Evolutionary conservation across 768 basidiomycete genomes (phyloP).

Genomic region (Tephrocybe sp.): DNA sequence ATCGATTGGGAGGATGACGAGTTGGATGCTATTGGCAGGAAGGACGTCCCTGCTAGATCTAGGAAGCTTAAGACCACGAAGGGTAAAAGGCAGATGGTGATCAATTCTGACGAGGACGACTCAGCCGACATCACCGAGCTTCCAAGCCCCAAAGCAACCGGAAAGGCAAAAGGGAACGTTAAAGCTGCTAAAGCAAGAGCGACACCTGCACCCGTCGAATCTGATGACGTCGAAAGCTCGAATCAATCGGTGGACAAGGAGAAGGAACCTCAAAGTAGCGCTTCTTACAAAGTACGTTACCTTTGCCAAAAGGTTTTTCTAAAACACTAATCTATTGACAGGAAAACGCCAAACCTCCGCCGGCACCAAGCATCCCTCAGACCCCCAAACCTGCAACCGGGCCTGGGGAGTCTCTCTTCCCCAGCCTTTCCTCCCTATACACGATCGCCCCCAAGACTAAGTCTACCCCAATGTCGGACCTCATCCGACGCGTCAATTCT

Average conservation of each 20-base stretch:
- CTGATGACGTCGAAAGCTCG: not conserved
- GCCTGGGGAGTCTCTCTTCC: slow-evolving; percentile 15
- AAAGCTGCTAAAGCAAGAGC: not conserved
- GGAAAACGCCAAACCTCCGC: slow-evolving; percentile 26
- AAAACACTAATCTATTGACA: slow-evolving; percentile 11
- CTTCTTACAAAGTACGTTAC: slow-evolving; percentile 20
- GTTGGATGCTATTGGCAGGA: slow-evolving; percentile 6
- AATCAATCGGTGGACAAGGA: slow-evolving; percentile 3
- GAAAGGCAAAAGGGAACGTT: slow-evolving; percentile 13
- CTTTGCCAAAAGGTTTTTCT: not conserved
- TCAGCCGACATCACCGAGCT: not conserved
- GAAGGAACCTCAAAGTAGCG: not conserved
- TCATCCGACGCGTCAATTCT: slow-evolving; percentile 71
- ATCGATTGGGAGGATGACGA: slow-evolving; percentile 21
- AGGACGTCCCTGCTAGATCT: not conserved
- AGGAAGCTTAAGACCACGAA: slow-evolving; percentile 13
- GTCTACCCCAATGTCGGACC: slow-evolving; percentile 69
- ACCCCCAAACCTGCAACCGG: slow-evolving; percentile 13
- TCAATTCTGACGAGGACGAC: slow-evolving; percentile 33
- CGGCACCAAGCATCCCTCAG: slow-evolving; percentile 4
- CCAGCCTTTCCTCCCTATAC: slow-evolving; percentile 35
- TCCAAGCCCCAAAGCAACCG: slow-evolving; percentile 1
- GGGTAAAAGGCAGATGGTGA: slow-evolving; percentile 19
- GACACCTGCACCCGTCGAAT: slow-evolving; percentile 1
- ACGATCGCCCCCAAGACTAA: slow-evolving; percentile 51